Base-by-base conservation (phyloP, 345 rosid species). In the Eutrema japonicum region DNA sequence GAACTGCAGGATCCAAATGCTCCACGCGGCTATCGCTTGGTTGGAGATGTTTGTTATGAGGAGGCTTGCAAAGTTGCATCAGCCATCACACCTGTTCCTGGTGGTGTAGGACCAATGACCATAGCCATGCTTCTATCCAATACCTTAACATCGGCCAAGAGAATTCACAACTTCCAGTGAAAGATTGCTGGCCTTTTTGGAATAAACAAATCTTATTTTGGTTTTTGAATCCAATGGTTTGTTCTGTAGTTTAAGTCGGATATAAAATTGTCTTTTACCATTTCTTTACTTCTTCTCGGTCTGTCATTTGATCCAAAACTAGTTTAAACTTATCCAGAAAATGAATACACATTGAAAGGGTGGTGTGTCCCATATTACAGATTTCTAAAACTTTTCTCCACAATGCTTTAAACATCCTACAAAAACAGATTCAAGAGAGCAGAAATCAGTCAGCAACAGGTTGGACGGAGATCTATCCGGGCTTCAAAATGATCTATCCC, bases 91-190 rank as follows among this genome's bases (percentile, higher is more conserved):
- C 95, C 93, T 35, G 95, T 92, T 73, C 98, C 93, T 0, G 93
- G 98, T 4, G 96, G 96, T 65, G 96, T 93, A 62, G 98, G 98
- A 71, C 96, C 98, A 0, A 90, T 90, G 97, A 90, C 97, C 5
- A 87, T 89, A 68, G 97, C 93, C 18, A 86, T 93, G 97, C 97
- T 93, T 65, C 87, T 88, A 7, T 80, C 91, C 4, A 90, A 93
- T 71, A 90, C 93, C 2, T 37, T 37, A 11, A 72, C 41, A 42
- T 84, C 98, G 0, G 91, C 96, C 10, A 87, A 88, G 85, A 85
- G 93, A 72, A 35, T 66, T 29, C 76, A 79, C 78, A 81, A 83
- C 71, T 82, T 87, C 67, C 67, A 80, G 56, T 87, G 80, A 22
- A 22, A 22, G 26, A 22, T 22, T 22, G 26, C 2, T 22, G 26